These are phyloP conservation scores for Neonectria neomacrospora DNA, from an alignment of 2,329 filamentous ascomycete genomes.

Conservation along the genomic window DNA sequence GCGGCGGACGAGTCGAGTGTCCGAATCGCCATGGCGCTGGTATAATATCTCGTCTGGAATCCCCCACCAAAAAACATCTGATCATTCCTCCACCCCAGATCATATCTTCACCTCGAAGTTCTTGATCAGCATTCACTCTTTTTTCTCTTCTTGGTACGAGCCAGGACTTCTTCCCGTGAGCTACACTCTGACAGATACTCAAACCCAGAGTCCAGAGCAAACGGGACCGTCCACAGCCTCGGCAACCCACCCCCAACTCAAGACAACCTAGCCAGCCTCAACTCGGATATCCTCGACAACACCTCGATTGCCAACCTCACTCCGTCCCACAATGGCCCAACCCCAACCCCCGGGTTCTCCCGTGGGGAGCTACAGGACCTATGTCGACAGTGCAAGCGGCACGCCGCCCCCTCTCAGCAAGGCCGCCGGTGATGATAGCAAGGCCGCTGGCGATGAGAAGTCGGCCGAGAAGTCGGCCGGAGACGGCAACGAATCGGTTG, in stretches of 20 bases:
- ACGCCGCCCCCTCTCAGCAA: neutral
- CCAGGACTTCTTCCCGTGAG: slow-evolving; percentile 9
- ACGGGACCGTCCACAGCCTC: slow-evolving; percentile 1
- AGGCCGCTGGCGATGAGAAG: neutral
- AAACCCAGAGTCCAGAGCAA: slow-evolving; percentile 19
- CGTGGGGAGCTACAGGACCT: slow-evolving; percentile 15
- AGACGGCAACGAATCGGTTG: slow-evolving; percentile 16
- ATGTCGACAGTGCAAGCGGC: slow-evolving; percentile 3
- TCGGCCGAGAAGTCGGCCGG: neutral
- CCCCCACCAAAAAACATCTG: neutral
- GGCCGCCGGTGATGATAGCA: neutral
- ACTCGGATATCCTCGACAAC: neutral
- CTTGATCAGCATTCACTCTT: neutral
- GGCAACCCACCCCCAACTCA: no score
- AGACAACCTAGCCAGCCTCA: neutral
- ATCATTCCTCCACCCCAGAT: neutral
- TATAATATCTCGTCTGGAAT: slow-evolving; percentile 11
- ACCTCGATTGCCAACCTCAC: neutral
- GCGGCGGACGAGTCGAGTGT: neutral
- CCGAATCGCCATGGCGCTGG: neutral
- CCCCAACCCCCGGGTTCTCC: neutral
- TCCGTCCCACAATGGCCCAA: slow-evolving; percentile 11
- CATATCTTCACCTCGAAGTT: neutral
- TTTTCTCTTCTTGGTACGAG: slow-evolving; percentile 7
- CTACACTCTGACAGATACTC: neutral